These are phyloP conservation scores for Albifimbria verrucaria DNA, from an alignment of 2,329 filamentous ascomycete species.

Conservation along the genomic window DNA sequence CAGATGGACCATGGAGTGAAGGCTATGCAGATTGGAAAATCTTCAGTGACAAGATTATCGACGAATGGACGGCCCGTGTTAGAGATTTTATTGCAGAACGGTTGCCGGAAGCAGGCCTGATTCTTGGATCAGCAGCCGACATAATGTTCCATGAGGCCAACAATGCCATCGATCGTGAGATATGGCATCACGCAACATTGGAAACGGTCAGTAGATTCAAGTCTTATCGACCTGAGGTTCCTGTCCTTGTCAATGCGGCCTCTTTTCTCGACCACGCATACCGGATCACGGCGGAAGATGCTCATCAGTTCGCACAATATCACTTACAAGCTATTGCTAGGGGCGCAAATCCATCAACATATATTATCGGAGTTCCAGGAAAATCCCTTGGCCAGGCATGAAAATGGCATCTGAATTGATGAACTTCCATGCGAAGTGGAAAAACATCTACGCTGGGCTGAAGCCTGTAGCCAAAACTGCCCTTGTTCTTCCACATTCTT, in stretches of 20 bases:
- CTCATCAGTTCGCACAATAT: conserved; percentile 11
- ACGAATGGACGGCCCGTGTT: conserved; percentile 10
- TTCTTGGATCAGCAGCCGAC: conserved; percentile 8
- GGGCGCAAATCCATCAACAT: conserved; percentile 12
- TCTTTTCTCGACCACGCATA: conserved; percentile 11
- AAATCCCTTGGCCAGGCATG: conserved; percentile 9
- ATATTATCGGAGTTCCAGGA: conserved; percentile 14
- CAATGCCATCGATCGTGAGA: conserved; percentile 12
- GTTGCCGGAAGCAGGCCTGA: conserved; percentile 10
- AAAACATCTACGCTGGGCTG: conserved; percentile 9
- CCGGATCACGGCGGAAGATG: conserved; percentile 10
- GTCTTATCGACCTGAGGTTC: conserved; percentile 10
- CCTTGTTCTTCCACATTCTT: conserved; percentile 7
- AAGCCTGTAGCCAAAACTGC: conserved; percentile 9
- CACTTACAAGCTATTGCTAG: conserved; percentile 12
- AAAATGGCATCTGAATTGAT: conserved; percentile 6
- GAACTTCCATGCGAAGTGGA: conserved; percentile 8
- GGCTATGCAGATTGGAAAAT: conserved; percentile 10
- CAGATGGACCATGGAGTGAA: conserved; percentile 5
- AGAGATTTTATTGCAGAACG: conserved; percentile 10
- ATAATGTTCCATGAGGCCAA: conserved; percentile 14
- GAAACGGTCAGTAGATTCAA: conserved; percentile 8
- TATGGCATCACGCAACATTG: conserved; percentile 11
- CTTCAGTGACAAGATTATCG: conserved; percentile 10
- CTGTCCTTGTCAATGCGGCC: conserved; percentile 11